Evolutionary conservation across 768 basidiomycete species (phyloP).

Genomic region (Cubamyces sp.): DNA sequence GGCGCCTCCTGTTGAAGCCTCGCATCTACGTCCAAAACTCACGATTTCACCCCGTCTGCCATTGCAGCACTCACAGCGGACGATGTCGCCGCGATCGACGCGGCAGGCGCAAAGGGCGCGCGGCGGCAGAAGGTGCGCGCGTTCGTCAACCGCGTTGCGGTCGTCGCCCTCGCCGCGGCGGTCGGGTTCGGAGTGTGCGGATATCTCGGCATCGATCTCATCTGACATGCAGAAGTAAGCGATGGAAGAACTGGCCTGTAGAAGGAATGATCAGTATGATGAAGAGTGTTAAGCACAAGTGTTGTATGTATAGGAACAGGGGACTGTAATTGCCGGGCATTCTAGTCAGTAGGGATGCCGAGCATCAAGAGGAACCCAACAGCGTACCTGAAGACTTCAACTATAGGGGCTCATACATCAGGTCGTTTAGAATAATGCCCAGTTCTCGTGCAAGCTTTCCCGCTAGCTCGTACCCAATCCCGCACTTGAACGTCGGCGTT

Average conservation of each 20-base stretch:
- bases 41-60: too few relatives aligned
- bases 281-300: too few relatives aligned
- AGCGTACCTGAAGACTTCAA: background rate
- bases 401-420: conserved; percentile 62
- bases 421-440: conserved; percentile 60
- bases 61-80: conserved; percentile 54
- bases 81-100: conserved; percentile 60
- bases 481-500: conserved; percentile 74
- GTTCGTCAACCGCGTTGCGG: conserved; percentile 27
- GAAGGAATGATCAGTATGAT: too few relatives aligned
- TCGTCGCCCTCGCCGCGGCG: conserved; percentile 28
- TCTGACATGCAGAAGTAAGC: conserved; percentile 14
- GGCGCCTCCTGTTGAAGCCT: conserved; percentile 26
- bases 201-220: conserved; percentile 29
- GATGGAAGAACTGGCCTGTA: background rate
- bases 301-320: too few relatives aligned
- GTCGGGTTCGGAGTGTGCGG: conserved; percentile 28
- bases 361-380: too few relatives aligned
- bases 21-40: background rate
- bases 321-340: too few relatives aligned
- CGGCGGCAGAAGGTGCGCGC: conserved; percentile 27
- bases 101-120: conserved; percentile 52
- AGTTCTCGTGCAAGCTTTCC: conserved; percentile 61
- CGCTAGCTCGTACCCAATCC: conserved; percentile 62
- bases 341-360: too few relatives aligned